phyloP scores from a whole-genome alignment of 75 land plant species.

The Cunninghamia lanceolata region DNA sequence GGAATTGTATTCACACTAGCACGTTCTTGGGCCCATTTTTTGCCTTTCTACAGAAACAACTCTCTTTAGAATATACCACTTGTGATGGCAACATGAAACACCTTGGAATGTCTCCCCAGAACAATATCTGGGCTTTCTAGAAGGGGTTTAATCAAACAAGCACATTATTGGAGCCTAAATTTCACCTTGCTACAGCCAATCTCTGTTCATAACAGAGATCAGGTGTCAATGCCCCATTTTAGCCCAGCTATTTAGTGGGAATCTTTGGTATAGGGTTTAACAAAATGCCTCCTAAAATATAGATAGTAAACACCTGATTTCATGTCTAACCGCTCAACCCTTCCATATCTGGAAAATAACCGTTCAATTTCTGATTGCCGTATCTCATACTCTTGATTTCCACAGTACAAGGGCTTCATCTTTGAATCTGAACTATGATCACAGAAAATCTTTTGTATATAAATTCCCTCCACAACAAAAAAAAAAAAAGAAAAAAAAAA shows the following conservation, averaged over 20 bases:
- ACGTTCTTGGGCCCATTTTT: no score
- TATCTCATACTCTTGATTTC: conserved; percentile 87
- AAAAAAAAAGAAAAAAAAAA: not conserved
- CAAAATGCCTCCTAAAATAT: not conserved
- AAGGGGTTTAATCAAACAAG: not conserved
- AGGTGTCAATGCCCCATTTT: not conserved
- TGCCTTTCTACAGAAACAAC: not conserved
- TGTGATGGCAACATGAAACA: not conserved
- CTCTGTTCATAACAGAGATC: not conserved
- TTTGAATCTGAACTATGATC: not conserved
- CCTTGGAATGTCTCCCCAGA: not conserved
- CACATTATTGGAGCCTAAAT: not conserved
- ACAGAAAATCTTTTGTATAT: not conserved
- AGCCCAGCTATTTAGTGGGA: no score
- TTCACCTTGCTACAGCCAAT: not conserved
- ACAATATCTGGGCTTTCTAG: not conserved
- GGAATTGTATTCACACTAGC: no score
- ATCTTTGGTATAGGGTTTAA: not conserved
- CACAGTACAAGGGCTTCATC: conserved; percentile 82
- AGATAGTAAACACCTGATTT: conserved; percentile 55
- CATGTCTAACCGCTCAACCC: conserved; percentile 87
- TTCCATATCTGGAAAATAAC: conserved; percentile 74
- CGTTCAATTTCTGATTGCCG: conserved; percentile 82
- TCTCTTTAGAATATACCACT: not conserved
- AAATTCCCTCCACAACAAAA: no score